These are phyloP conservation scores for Blastobotrys ciferrii DNA, from an alignment of 1,139 yeast species.

Conservation along the genomic window DNA sequence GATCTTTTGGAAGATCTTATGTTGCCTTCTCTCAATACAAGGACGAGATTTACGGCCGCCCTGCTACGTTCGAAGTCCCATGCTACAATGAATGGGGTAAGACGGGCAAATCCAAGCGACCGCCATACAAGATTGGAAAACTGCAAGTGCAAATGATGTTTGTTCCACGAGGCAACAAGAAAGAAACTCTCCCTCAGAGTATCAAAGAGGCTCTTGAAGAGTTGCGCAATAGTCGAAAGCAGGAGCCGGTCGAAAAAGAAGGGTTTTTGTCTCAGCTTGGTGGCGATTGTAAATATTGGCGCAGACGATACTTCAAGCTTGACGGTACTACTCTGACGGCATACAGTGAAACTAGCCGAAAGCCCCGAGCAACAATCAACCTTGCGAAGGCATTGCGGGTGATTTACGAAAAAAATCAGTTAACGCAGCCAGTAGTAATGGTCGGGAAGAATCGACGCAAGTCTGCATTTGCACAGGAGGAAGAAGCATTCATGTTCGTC, in stretches of 20 bases:
- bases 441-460: constrained; percentile 31
- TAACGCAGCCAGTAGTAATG: constrained; percentile 28
- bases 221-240: constrained; percentile 27
- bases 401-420: constrained; percentile 26
- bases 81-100: constrained; percentile 82
- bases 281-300: constrained; percentile 68
- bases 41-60: constrained; percentile 51
- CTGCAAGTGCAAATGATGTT: constrained; percentile 70
- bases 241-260: constrained; percentile 36
- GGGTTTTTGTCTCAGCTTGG: constrained; percentile 75
- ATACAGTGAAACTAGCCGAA: constrained; percentile 58
- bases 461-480: constrained; percentile 33
- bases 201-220: constrained; percentile 49
- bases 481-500: constrained; percentile 31
- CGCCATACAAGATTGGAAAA: constrained; percentile 63
- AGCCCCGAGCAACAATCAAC: constrained; percentile 69
- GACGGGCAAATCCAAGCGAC: constrained; percentile 36
- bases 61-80: constrained; percentile 53
- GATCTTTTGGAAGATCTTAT: constrained; percentile 80
- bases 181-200: constrained; percentile 53
- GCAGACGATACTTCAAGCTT: constrained; percentile 60
- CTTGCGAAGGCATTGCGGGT: constrained; percentile 57
- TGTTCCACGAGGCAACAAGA: constrained; percentile 51
- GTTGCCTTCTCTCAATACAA: constrained; percentile 62
- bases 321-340: constrained; percentile 62